Evolutionary conservation across 2,329 filamentous ascomycete species (phyloP).

Genomic region (Macrophomina pseudophaseolina): DNA sequence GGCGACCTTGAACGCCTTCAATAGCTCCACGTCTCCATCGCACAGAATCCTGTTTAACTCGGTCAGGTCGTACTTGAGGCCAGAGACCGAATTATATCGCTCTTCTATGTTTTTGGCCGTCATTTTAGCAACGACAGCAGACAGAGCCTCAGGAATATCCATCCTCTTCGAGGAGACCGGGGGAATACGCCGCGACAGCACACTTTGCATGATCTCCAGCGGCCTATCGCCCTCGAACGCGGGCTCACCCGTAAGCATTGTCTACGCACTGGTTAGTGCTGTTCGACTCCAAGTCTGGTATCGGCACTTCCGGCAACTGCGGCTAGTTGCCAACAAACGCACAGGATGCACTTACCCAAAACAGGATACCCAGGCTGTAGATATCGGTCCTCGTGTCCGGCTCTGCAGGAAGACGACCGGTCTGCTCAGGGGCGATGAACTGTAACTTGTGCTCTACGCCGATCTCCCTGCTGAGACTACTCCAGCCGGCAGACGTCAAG

Average conservation of each 20-base stretch:
- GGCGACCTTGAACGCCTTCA: slow-evolving; percentile 77
- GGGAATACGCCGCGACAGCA: slow-evolving; percentile 78
- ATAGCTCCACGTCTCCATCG: slow-evolving; percentile 72
- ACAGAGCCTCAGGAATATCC: slow-evolving; percentile 83
- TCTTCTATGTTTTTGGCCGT: slow-evolving; percentile 87
- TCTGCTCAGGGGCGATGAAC: slow-evolving; percentile 94
- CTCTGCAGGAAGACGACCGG: slow-evolving; percentile 88
- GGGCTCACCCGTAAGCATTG: slow-evolving; percentile 74
- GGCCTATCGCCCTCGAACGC: slow-evolving; percentile 81
- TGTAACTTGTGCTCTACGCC: slow-evolving; percentile 88
- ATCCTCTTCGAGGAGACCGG: slow-evolving; percentile 76
- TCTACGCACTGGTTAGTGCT: slow-evolving; percentile 1
- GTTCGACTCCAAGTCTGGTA: background rate
- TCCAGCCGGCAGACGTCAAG: slow-evolving; percentile 83
- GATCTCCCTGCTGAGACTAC: slow-evolving; percentile 77
- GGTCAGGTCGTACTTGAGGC: slow-evolving; percentile 79
- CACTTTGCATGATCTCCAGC: slow-evolving; percentile 89
- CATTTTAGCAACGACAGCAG: slow-evolving; percentile 86
- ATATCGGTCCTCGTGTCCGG: slow-evolving; percentile 93
- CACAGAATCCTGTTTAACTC: slow-evolving; percentile 75
- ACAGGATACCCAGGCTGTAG: slow-evolving; percentile 86
- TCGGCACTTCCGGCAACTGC: background rate
- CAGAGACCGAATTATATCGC: slow-evolving; percentile 86
- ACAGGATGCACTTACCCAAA: slow-evolving; percentile 67
- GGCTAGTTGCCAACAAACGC: too few relatives aligned